Conservation (phyloP, 805 yeast species). For the Teunomyces pallodes region DNA sequence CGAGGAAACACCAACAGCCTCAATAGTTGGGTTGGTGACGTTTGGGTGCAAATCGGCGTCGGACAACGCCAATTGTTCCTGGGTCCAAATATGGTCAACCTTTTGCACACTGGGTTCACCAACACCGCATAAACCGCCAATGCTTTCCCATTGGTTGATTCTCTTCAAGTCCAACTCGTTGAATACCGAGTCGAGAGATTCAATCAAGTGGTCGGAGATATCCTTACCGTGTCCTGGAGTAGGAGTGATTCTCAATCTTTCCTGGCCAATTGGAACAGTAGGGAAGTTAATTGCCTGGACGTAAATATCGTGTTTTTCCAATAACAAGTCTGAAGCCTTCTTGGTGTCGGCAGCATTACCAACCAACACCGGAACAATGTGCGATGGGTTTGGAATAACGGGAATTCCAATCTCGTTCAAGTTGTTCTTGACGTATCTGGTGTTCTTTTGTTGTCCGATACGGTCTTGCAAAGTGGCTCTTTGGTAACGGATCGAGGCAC, state of each 20-base stretch:
- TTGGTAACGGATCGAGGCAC: slow-evolving; percentile 82
- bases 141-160: slow-evolving; percentile 68
- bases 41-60: slow-evolving; percentile 65
- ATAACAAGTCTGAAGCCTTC: slow-evolving; percentile 82
- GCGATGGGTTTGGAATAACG: slow-evolving; percentile 96
- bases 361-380: slow-evolving; percentile 90
- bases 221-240: slow-evolving; percentile 92
- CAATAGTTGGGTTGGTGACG: slow-evolving; percentile 60
- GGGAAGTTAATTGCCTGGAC: slow-evolving; percentile 99
- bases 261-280: slow-evolving; percentile 93
- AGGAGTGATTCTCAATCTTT: slow-evolving; percentile 96
- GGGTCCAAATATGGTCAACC: slow-evolving; percentile 82
- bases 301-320: slow-evolving; percentile 81
- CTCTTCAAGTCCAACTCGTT: slow-evolving; percentile 70
- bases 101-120: slow-evolving; percentile 52
- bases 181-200: slow-evolving; percentile 80
- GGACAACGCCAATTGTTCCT: slow-evolving; percentile 63
- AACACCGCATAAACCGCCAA: slow-evolving; percentile 91
- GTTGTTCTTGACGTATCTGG: slow-evolving; percentile 77
- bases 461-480: slow-evolving; percentile 76
- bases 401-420: slow-evolving; percentile 78
- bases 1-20: slow-evolving; percentile 67
- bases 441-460: slow-evolving; percentile 78
- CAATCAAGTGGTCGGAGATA: slow-evolving; percentile 70
- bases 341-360: slow-evolving; percentile 95